Conservation (phyloP, 345 rosid species). For the Citrus medica region DNA sequence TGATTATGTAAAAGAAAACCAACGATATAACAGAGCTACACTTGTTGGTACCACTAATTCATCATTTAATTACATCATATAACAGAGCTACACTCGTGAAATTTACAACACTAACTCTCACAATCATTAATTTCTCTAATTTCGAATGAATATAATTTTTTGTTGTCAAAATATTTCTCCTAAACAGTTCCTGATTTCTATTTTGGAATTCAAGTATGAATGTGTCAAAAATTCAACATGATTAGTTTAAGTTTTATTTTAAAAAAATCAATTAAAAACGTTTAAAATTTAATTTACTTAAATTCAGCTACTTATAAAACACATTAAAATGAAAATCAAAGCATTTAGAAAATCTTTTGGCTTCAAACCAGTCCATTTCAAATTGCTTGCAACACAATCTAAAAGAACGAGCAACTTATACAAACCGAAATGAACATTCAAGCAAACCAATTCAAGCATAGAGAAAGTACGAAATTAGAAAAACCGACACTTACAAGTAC, state of each 20-base stretch:
- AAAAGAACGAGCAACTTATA: not conserved
- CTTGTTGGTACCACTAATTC: not conserved
- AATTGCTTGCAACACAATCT: not conserved
- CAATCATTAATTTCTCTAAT: not conserved
- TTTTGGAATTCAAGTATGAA: not conserved
- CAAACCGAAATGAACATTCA: not conserved
- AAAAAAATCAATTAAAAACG: too few relatives aligned
- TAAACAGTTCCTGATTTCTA: not conserved
- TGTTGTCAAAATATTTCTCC: not conserved
- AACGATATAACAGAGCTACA: not conserved
- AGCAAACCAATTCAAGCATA: not conserved
- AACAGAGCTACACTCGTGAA: not conserved
- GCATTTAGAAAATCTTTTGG: not conserved
- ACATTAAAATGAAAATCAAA: not conserved
- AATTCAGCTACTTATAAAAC: not conserved
- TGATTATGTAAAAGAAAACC: not conserved
- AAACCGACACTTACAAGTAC: conserved; percentile 61
- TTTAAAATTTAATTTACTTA: not conserved
- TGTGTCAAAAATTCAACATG: not conserved
- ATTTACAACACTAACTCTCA: not conserved
- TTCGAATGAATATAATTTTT: not conserved
- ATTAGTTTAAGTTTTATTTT: too few relatives aligned
- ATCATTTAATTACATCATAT: not conserved
- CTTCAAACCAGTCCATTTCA: not conserved
- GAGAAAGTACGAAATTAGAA: not conserved